phyloP scores from a whole-genome alignment of 148 eudicot species.

The Cornus controversa region DNA sequence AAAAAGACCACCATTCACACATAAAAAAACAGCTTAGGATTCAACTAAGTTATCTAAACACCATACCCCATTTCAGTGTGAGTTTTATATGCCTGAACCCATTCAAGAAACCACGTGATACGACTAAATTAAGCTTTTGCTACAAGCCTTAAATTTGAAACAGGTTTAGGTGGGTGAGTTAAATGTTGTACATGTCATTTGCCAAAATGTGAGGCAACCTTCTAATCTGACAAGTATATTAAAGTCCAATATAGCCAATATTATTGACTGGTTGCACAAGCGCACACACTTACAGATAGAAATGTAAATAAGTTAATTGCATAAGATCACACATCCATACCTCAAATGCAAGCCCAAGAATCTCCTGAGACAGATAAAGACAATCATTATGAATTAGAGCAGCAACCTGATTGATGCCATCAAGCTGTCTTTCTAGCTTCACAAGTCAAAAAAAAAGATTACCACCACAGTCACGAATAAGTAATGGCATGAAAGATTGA shows the following conservation, averaged over 20 bases:
- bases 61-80: background rate
- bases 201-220: background rate
- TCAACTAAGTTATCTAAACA: background rate
- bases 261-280: background rate
- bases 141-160: background rate
- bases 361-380: slow-evolving; percentile 84
- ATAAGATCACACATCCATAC: slow-evolving; percentile 32
- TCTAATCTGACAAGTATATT: background rate
- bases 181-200: background rate
- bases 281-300: too few species aligned
- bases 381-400: slow-evolving; percentile 96
- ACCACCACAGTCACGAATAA: slow-evolving; percentile 6
- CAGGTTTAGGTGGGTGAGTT: background rate
- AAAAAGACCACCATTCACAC: background rate
- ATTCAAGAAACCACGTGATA: background rate
- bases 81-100: background rate
- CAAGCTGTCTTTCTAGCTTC: slow-evolving; percentile 95
- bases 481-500: background rate
- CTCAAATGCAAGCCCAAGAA: slow-evolving; percentile 87
- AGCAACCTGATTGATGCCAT: slow-evolving; percentile 82
- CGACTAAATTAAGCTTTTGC: background rate
- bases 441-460: slow-evolving; percentile 29
- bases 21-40: background rate
- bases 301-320: background rate
- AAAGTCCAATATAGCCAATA: background rate